These are phyloP conservation scores for Coniochaeta ligniaria DNA, from an alignment of 2,329 filamentous ascomycete species.

Conservation along the genomic window DNA sequence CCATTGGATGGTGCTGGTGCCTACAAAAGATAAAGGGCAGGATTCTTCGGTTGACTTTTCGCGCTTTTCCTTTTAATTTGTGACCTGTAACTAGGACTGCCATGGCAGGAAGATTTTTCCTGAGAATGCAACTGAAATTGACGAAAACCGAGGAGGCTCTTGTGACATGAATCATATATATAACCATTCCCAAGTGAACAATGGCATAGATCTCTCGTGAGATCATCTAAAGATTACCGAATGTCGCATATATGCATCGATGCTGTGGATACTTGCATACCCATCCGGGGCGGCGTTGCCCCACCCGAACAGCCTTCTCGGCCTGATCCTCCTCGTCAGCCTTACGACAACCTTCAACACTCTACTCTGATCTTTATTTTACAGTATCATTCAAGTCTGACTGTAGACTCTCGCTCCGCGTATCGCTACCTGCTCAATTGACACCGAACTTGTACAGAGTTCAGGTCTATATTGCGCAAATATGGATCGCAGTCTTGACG, in stretches of 20 bases:
- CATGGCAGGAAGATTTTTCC: conserved; percentile 11
- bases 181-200: neutral
- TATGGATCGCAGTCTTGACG: conserved; percentile 49
- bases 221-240: neutral
- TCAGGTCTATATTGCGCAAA: neutral
- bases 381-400: neutral
- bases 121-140: conserved; percentile 20
- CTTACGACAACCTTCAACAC: neutral
- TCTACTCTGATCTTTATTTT: neutral
- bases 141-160: conserved; percentile 1
- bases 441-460: neutral
- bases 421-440: neutral
- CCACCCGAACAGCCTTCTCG: conserved; percentile 1
- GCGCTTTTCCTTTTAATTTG: conserved; percentile 10
- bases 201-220: neutral
- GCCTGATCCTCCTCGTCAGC: neutral
- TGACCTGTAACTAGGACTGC: conserved; percentile 17
- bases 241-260: neutral
- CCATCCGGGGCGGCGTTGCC: neutral
- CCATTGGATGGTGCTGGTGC: conserved; percentile 17
- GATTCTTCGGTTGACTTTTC: conserved; percentile 8
- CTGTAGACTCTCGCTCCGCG: neutral
- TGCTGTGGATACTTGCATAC: neutral
- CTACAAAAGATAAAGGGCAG: conserved; percentile 14
- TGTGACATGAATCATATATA: neutral